These are phyloP conservation scores for Sarocladiaceae sp. DNA, from an alignment of 2,329 filamentous ascomycete genomes.

Conservation along the genomic window DNA sequence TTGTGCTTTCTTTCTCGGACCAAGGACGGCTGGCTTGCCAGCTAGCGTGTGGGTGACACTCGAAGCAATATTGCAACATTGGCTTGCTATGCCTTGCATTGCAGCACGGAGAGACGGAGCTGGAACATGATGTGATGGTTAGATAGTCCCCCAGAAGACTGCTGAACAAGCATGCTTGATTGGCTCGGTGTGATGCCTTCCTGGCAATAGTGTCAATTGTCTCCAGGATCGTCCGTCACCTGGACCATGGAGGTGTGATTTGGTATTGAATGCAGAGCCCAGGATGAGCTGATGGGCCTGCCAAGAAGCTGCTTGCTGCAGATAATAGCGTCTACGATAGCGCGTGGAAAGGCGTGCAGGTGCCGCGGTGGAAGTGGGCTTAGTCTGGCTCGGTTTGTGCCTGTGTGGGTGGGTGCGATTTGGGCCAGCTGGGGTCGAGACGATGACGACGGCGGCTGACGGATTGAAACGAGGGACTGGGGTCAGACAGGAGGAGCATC, in stretches of 20 bases:
- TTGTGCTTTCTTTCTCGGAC: background rate
- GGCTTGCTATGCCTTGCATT: background rate
- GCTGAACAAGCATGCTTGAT: background rate
- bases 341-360: background rate
- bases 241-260: too few species aligned
- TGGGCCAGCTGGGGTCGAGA: background rate
- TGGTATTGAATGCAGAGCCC: too few species aligned
- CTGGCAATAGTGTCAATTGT: background rate
- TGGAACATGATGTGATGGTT: background rate
- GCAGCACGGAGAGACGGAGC: background rate
- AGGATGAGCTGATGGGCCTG: background rate
- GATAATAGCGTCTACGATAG: slow-evolving; percentile 4
- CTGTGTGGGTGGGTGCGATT: background rate
- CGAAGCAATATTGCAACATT: slow-evolving; percentile 6
- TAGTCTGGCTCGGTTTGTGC: background rate
- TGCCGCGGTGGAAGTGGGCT: background rate
- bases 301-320: slow-evolving; percentile 6
- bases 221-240: background rate
- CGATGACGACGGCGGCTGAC: slow-evolving; percentile 3
- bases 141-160: background rate
- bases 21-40: too few species aligned
- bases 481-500: background rate
- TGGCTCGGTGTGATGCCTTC: background rate
- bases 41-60: too few species aligned
- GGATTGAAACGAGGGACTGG: background rate